Conservation (phyloP, 345 rosid genomes). For the Eucalyptus curtisii region DNA sequence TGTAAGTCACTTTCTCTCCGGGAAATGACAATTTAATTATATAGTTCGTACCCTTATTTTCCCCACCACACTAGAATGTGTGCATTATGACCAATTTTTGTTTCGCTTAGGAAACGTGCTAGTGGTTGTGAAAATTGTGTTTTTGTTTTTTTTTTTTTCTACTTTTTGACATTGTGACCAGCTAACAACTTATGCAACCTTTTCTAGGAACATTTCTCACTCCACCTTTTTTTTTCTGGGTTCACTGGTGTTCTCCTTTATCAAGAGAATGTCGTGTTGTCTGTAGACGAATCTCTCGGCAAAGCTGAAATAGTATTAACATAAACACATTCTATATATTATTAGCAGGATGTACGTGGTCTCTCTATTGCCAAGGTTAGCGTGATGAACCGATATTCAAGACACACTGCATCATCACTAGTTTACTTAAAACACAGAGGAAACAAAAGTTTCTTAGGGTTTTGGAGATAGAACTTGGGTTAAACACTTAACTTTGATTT, state of each 20-base stretch:
- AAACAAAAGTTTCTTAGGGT: not conserved
- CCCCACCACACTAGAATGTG: not conserved
- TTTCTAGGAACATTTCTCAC: not conserved
- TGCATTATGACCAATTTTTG: not conserved
- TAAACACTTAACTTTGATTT: not conserved
- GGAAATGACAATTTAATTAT: not conserved
- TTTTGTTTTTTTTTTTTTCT: not conserved
- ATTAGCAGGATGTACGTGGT: not conserved
- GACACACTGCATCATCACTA: not conserved
- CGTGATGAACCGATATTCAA: not conserved
- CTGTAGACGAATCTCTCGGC: not conserved
- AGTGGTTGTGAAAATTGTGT: not conserved
- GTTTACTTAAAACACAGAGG: not conserved
- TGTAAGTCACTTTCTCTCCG: not conserved
- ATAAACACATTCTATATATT: not conserved
- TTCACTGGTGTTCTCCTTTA: not conserved
- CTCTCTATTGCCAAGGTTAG: not conserved
- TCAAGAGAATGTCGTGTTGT: not conserved
- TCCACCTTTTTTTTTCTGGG: not conserved
- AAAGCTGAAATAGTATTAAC: not conserved
- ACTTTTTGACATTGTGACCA: not conserved
- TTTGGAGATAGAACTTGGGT: not conserved
- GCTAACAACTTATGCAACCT: not conserved
- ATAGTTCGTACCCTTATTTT: not conserved
- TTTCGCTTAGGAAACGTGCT: not conserved